Conservation (phyloP, 225 moss, liverwort and hornwort species). For the Asterella californica region DNA sequence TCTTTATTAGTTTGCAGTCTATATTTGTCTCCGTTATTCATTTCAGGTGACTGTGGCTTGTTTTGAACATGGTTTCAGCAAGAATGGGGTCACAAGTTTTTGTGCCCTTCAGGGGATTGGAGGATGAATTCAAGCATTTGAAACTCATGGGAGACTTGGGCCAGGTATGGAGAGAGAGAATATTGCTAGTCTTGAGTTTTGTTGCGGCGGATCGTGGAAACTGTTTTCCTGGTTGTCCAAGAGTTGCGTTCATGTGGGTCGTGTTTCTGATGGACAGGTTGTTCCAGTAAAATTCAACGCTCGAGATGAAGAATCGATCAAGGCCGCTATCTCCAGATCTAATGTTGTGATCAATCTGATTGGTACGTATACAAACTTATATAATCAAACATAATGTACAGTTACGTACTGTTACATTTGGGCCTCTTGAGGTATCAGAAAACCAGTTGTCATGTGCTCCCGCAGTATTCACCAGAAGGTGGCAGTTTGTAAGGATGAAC, state of each 20-base stretch:
- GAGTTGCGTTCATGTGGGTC: neutral
- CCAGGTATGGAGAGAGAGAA: slow-evolving; percentile 48
- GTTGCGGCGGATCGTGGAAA: neutral
- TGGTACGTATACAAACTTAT: slow-evolving; percentile 32
- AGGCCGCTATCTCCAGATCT: slow-evolving; percentile 65
- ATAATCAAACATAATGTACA: no score
- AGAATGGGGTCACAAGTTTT: slow-evolving; percentile 92
- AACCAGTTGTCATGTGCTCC: neutral
- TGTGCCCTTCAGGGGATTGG: slow-evolving; percentile 79
- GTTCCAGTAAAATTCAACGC: slow-evolving; percentile 68
- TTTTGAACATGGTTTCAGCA: slow-evolving; percentile 36
- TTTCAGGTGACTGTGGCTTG: neutral
- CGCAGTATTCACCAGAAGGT: neutral
- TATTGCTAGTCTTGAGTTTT: neutral
- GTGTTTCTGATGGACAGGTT: slow-evolving; percentile 51
- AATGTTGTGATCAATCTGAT: slow-evolving; percentile 90
- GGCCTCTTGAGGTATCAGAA: neutral
- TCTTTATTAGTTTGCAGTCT: neutral
- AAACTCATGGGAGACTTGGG: slow-evolving; percentile 97
- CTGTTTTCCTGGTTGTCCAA: neutral
- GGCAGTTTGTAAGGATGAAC: neutral
- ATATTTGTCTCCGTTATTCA: neutral
- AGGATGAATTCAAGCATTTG: slow-evolving; percentile 80
- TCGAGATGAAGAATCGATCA: slow-evolving; percentile 75
- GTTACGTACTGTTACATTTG: neutral